phyloP scores from a whole-genome alignment of 1,139 yeast genomes.

The Diutina catenulata region DNA sequence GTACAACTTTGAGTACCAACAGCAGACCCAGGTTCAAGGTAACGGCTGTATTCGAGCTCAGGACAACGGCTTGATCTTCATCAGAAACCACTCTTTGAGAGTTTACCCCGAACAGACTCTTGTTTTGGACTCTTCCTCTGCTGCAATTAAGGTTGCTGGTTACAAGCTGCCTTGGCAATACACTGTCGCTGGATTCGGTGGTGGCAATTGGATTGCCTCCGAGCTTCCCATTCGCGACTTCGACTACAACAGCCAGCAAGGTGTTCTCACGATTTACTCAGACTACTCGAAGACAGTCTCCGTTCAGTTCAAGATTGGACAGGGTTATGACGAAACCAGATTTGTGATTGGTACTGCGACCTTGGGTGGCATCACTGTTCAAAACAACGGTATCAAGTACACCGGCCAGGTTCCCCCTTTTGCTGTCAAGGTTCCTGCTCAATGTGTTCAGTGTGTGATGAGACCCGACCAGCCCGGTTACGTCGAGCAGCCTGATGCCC shows the following conservation, averaged over 20 bases:
- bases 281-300: conserved; percentile 3
- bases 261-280: conserved; percentile 12
- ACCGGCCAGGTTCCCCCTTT: conserved; percentile 9
- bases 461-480: no score
- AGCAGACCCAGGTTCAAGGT: conserved; percentile 6
- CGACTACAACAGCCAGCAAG: conserved; percentile 14
- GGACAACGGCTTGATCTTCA: conserved; percentile 2
- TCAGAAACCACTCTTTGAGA: conserved; percentile 1
- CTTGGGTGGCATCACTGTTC: conserved; percentile 9
- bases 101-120: conserved; percentile 1
- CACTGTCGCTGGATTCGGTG: conserved; percentile 22
- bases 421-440: background rate
- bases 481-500: no score
- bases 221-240: conserved; percentile 10
- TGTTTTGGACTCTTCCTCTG: background rate
- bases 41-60: conserved; percentile 7
- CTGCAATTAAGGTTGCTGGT: conserved; percentile 1
- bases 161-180: conserved; percentile 8
- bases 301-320: conserved; percentile 16
- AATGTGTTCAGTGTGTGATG: no score
- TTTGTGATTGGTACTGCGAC: conserved; percentile 11
- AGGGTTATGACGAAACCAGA: conserved; percentile 9
- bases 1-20: conserved; percentile 6
- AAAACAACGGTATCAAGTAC: conserved; percentile 13
- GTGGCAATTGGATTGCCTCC: conserved; percentile 15